These are phyloP conservation scores for Fonsecaea nubica DNA, from an alignment of 2,329 filamentous ascomycete genomes.

Conservation along the genomic window DNA sequence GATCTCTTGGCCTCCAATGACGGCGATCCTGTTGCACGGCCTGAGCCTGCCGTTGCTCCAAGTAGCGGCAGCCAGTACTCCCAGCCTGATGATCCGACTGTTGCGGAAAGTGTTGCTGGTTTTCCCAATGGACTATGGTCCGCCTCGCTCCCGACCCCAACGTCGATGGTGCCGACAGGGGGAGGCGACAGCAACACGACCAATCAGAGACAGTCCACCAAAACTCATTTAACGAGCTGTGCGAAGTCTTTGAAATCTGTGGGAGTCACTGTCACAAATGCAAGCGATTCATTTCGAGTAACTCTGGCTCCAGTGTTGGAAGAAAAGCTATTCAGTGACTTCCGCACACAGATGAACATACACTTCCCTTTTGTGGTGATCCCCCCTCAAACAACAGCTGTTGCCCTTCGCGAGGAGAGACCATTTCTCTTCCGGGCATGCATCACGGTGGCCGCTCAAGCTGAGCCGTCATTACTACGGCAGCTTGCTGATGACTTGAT, in stretches of 20 bases:
- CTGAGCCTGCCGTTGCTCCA: not conserved
- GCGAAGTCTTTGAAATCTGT: not conserved
- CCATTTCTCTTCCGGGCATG: conserved; percentile 49
- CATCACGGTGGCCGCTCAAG: conserved; percentile 42
- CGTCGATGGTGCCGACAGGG: not conserved
- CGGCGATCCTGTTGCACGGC: not conserved
- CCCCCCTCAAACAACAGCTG: conserved; percentile 30
- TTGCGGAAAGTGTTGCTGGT: conserved; percentile 10
- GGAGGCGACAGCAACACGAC: not conserved
- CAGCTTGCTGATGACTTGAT: conserved; percentile 43
- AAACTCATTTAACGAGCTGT: too few species aligned
- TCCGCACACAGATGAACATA: conserved; percentile 37
- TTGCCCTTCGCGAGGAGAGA: conserved; percentile 38
- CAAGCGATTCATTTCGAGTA: conserved; percentile 3
- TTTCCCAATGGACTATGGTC: not conserved
- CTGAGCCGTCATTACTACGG: conserved; percentile 39
- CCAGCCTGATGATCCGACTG: conserved; percentile 10
- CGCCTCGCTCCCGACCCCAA: not conserved
- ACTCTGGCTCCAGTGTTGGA: conserved; percentile 24
- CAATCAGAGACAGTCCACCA: not conserved
- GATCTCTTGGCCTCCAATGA: conserved; percentile 14
- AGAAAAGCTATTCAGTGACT: conserved; percentile 33
- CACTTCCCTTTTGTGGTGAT: conserved; percentile 44
- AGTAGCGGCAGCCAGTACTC: not conserved
- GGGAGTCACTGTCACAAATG: not conserved